Percentiles rank a stretch among this genome's conserved stretches.
Conservation (phyloP, 768 basidiomycete genomes). For the Boletus rufocinnamomeus region DNA sequence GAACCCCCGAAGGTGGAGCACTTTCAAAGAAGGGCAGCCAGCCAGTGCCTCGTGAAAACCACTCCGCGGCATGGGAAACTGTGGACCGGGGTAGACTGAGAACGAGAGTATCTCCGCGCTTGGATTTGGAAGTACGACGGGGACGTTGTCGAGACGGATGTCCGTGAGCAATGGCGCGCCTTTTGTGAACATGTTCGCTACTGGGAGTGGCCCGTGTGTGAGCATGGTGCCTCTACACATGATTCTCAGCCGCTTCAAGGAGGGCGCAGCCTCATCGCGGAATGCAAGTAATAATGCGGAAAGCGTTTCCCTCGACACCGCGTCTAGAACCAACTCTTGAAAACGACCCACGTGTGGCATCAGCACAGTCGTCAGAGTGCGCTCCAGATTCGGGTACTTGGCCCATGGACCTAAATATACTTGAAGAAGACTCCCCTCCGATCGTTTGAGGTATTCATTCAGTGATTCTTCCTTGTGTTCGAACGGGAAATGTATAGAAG, state of each 20-base stretch:
- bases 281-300: slow-evolving; percentile 25
- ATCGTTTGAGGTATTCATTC: slow-evolving; percentile 36
- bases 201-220: slow-evolving; percentile 30
- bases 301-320: slow-evolving; percentile 34
- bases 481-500: slow-evolving; percentile 34
- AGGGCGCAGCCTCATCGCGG: slow-evolving; percentile 29
- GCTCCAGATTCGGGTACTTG: slow-evolving; percentile 32
- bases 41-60: slow-evolving; percentile 25
- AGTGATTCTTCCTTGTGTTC: slow-evolving; percentile 33
- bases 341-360: slow-evolving; percentile 34
- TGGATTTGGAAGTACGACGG: slow-evolving; percentile 27
- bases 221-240: slow-evolving; percentile 35
- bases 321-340: slow-evolving; percentile 32
- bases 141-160: slow-evolving; percentile 36
- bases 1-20: slow-evolving; percentile 34
- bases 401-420: slow-evolving; percentile 38
- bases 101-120: slow-evolving; percentile 32
- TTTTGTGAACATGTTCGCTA: slow-evolving; percentile 27
- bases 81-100: slow-evolving; percentile 36
- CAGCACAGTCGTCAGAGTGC: slow-evolving; percentile 25
- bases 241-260: slow-evolving; percentile 28
- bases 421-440: slow-evolving; percentile 32
- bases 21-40: slow-evolving; percentile 23
- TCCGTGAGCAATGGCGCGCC: slow-evolving; percentile 36
- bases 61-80: slow-evolving; percentile 31